Conservation (phyloP, 225 moss, liverwort and hornwort genomes). For the Pseudoscleropodium purum region DNA sequence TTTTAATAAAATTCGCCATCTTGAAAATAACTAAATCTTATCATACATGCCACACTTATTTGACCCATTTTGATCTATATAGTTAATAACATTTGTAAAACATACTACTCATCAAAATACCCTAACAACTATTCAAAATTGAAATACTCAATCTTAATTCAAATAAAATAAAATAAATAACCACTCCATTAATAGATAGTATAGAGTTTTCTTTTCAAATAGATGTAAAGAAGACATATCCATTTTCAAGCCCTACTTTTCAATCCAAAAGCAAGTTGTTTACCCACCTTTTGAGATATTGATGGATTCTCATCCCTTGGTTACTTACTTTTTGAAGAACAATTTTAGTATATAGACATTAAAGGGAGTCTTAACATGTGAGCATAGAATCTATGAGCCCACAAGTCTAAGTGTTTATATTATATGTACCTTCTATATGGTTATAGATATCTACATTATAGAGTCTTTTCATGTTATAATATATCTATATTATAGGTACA, state of each 20-base stretch:
- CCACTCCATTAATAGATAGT: neutral
- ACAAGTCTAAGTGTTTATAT: no score
- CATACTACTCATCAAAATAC: neutral
- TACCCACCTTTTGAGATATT: neutral
- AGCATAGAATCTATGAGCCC: no score
- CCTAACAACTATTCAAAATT: neutral
- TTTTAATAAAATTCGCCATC: no score
- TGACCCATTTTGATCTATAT: neutral
- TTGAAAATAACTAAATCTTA: neutral
- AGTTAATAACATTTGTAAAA: neutral
- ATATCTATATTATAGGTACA: no score
- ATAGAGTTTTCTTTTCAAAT: rapidly evolving
- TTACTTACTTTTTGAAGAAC: neutral
- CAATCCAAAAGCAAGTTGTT: neutral
- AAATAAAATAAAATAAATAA: neutral
- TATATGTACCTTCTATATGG: no score
- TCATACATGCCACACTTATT: neutral
- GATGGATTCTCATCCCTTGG: rapidly evolving
- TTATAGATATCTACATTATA: no score
- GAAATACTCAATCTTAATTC: neutral
- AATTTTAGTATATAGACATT: neutral
- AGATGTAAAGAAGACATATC: neutral
- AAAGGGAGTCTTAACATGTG: neutral
- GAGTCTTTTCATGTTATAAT: no score
- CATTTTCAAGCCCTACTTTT: neutral